phyloP scores from a whole-genome alignment of 2,329 filamentous ascomycete species.

The Scortechinia acanthostroma region DNA sequence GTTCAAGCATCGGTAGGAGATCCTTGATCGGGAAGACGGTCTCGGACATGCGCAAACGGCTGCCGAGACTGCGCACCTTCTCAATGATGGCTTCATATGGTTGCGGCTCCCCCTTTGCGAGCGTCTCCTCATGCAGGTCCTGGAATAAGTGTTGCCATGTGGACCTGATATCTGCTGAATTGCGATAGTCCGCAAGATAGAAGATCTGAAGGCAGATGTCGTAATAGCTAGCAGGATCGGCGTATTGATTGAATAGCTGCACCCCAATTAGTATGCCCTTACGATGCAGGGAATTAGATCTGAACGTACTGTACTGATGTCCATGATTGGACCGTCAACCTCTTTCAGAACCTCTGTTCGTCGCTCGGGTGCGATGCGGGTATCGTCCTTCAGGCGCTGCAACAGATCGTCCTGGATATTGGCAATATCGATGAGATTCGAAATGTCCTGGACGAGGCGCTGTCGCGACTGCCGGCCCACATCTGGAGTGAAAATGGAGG shows the following conservation, averaged over 20 bases:
- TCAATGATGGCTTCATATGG: constrained; percentile 39
- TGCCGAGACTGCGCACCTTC: constrained; percentile 46
- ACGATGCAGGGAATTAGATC: not conserved
- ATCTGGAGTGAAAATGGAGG: constrained; percentile 73
- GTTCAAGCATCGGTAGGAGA: constrained; percentile 45
- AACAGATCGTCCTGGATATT: constrained; percentile 91
- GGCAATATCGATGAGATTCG: constrained; percentile 81
- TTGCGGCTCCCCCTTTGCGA: constrained; percentile 33
- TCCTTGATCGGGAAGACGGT: constrained; percentile 42
- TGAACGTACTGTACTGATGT: constrained; percentile 65
- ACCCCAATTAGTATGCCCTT: not conserved
- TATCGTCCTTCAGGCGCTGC: constrained; percentile 68
- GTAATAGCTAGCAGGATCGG: constrained; percentile 85
- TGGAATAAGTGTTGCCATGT: constrained; percentile 82
- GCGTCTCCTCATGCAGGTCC: constrained; percentile 42
- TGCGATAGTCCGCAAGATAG: constrained; percentile 84
- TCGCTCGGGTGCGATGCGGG: constrained; percentile 57
- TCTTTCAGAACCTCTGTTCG: constrained; percentile 56
- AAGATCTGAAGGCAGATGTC: constrained; percentile 91
- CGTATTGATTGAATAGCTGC: constrained; percentile 86
- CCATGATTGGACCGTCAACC: constrained; percentile 72
- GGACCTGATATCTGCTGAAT: constrained; percentile 72
- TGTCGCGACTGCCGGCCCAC: constrained; percentile 77
- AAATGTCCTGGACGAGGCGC: constrained; percentile 75
- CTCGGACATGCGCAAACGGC: constrained; percentile 44